Evolutionary conservation across 1,284 basidiomycete genomes (phyloP).

Genomic region (Pseudozyma flocculosa): DNA sequence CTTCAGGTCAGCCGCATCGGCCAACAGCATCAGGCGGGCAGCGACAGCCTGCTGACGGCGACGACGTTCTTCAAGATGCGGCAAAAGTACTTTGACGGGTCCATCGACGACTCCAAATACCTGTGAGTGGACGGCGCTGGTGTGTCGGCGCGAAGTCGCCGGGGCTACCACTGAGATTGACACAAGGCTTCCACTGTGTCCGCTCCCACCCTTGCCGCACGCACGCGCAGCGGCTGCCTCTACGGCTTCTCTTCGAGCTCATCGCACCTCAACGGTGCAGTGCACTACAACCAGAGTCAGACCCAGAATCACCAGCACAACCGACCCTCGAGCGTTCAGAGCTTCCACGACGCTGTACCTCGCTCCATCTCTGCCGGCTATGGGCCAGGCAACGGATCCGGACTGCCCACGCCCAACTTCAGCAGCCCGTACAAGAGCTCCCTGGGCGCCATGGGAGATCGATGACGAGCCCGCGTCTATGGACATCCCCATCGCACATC

Average conservation of each 20-base stretch:
- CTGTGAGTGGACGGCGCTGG: constrained; percentile 25
- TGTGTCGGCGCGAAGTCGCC: no score
- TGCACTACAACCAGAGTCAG: constrained; percentile 37
- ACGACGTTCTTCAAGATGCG: constrained; percentile 95
- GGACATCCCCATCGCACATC: no score
- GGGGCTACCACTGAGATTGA: no score
- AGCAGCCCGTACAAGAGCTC: constrained; percentile 35
- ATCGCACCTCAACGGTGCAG: constrained; percentile 34
- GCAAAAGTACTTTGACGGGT: constrained; percentile 82
- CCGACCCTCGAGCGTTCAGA: constrained; percentile 26
- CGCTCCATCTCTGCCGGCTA: constrained; percentile 31
- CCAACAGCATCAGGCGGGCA: constrained; percentile 91
- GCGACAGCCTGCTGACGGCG: constrained; percentile 88
- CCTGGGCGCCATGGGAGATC: constrained; percentile 20
- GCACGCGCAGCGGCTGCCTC: constrained; percentile 45
- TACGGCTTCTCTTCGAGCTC: constrained; percentile 53
- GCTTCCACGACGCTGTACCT: constrained; percentile 34
- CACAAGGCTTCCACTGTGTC: no score
- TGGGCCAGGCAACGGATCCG: constrained; percentile 20
- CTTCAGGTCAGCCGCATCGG: constrained; percentile 86
- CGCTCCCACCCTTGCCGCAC: no score
- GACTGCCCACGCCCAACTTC: constrained; percentile 5
- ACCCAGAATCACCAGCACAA: no score
- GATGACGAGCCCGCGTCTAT: no score
- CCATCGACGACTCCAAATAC: constrained; percentile 66